A percentile compares a stretch with the other conserved stretches of the same genome.
These are phyloP conservation scores for Pseudofabraea citricarpa DNA, from an alignment of 2,329 filamentous ascomycete species.

Conservation along the genomic window DNA sequence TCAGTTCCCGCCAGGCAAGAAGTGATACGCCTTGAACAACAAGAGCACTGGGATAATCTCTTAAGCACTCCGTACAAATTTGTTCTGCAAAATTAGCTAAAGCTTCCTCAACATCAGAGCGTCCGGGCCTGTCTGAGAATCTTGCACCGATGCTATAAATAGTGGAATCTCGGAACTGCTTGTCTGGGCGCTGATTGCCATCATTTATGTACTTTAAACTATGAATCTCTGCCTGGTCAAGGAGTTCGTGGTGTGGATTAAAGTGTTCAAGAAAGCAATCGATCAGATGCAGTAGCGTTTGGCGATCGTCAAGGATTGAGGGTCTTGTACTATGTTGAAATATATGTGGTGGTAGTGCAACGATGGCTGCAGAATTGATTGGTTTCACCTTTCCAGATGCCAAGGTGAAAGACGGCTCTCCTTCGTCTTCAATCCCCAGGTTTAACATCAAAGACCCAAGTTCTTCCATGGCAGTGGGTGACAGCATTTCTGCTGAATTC, in stretches of 20 bases:
- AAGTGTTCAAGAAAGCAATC: constrained; percentile 3
- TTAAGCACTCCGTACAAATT: constrained; percentile 1
- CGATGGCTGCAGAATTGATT: background rate
- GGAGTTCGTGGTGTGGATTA: constrained; percentile 5
- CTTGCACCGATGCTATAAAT: constrained; percentile 4
- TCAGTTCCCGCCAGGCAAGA: constrained; percentile 7
- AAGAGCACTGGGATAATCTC: constrained; percentile 1
- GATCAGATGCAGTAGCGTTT: background rate
- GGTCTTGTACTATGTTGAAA: background rate
- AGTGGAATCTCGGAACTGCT: constrained; percentile 1
- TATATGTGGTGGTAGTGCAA: too few species aligned
- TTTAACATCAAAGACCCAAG: constrained; percentile 9
- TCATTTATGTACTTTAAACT: background rate
- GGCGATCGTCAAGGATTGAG: background rate
- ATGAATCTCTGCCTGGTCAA: background rate
- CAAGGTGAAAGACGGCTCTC: constrained; percentile 10
- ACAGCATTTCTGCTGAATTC: too few species aligned
- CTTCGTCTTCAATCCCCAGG: constrained; percentile 6
- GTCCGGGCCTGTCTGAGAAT: background rate
- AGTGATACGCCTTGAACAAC: constrained; percentile 6
- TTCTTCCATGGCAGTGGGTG: constrained; percentile 6
- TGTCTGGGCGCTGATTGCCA: background rate
- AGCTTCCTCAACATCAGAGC: background rate
- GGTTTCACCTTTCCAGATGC: constrained; percentile 1
- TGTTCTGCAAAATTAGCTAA: constrained; percentile 1